phyloP scores from a whole-genome alignment of 371 early-diverging fungal species.

The Mortierella sp. region DNA sequence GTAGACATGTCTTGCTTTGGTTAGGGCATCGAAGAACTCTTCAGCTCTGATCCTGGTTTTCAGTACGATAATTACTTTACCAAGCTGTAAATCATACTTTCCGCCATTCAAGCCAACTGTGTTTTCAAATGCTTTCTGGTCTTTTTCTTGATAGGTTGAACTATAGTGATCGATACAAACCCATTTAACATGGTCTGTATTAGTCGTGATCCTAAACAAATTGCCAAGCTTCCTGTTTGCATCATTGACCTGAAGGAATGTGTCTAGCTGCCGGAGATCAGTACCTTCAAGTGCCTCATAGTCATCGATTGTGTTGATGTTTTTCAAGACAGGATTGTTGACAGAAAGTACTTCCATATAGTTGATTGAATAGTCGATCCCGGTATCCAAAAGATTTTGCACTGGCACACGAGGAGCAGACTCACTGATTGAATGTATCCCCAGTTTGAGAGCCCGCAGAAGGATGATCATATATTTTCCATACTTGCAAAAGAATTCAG shows the following conservation, averaged over 20 bases:
- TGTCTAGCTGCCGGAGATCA: too few species aligned
- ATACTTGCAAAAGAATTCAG: too few species aligned
- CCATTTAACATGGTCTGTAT: neutral
- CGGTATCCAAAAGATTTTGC: too few species aligned
- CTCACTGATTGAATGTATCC: too few species aligned
- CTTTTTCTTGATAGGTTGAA: neutral
- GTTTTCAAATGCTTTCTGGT: neutral
- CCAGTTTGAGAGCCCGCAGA: too few species aligned
- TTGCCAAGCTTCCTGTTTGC: neutral
- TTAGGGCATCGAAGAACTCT: neutral
- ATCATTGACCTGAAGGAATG: neutral
- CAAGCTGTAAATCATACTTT: neutral
- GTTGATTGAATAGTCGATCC: too few species aligned
- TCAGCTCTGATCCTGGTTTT: neutral
- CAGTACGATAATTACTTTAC: neutral
- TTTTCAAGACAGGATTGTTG: too few species aligned
- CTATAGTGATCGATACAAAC: neutral
- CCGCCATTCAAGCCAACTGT: neutral
- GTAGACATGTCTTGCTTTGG: neutral
- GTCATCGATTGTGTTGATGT: too few species aligned
- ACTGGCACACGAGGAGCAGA: too few species aligned
- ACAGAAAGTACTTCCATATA: too few species aligned
- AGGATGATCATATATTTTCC: too few species aligned
- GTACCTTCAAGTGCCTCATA: too few species aligned
- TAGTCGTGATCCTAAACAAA: neutral